Evolutionary conservation across 176 grass and related monocot genomes (phyloP).

Genomic region (Triticum turgidum): DNA sequence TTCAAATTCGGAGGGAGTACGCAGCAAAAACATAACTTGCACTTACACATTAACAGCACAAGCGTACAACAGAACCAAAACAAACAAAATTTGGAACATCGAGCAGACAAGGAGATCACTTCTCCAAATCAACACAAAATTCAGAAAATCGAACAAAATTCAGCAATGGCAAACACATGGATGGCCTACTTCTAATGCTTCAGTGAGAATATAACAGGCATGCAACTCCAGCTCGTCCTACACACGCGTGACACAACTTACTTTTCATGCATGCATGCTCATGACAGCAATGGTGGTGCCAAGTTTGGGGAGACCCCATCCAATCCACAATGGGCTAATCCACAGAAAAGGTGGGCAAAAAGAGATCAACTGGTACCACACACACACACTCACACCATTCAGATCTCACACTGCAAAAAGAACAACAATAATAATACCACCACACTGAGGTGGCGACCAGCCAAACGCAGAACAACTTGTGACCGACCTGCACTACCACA

Average conservation of each 20-base stretch:
- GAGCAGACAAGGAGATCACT: too few relatives aligned
- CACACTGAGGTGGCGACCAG: slow-evolving; percentile 3
- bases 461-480: slow-evolving; percentile 22
- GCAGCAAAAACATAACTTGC: too few relatives aligned
- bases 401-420: background rate
- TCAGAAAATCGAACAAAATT: background rate
- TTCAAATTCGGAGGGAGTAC: too few relatives aligned
- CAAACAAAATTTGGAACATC: too few relatives aligned
- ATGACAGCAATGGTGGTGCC: background rate
- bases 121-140: background rate
- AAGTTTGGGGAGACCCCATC: slow-evolving; percentile 25
- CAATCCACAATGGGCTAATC: background rate
- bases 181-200: background rate
- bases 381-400: background rate
- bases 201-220: background rate
- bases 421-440: background rate
- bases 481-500: slow-evolving; percentile 32
- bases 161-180: background rate
- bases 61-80: too few relatives aligned
- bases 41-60: too few relatives aligned
- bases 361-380: background rate
- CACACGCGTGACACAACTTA: background rate
- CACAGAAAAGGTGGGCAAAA: background rate
- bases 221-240: background rate
- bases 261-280: background rate